Percentiles rank a stretch among this genome's conserved stretches.
These are phyloP conservation scores for Aspergillus candidus DNA, from an alignment of 2,329 filamentous ascomycete genomes.

Conservation along the genomic window DNA sequence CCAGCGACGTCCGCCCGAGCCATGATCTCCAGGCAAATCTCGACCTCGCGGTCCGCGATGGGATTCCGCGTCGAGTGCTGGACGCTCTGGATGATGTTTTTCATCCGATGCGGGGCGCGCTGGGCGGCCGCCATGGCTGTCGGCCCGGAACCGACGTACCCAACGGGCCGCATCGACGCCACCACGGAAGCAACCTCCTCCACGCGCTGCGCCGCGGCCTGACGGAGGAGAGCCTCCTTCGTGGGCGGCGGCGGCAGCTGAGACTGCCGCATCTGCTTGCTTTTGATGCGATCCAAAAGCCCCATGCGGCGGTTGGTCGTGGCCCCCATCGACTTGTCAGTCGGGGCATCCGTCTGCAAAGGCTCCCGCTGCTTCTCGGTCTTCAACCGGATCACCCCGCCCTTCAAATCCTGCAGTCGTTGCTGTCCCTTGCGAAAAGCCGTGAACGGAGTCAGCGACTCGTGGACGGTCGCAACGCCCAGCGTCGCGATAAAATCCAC, in stretches of 20 bases:
- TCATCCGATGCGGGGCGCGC: slow-evolving; percentile 61
- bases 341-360: slow-evolving; percentile 11
- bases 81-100: slow-evolving; percentile 57
- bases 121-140: slow-evolving; percentile 33
- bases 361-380: slow-evolving; percentile 25
- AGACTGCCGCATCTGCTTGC: slow-evolving; percentile 55
- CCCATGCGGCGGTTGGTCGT: slow-evolving; percentile 46
- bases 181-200: slow-evolving; percentile 64
- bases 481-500: slow-evolving; percentile 29
- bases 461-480: slow-evolving; percentile 31
- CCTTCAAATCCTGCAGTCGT: slow-evolving; percentile 36
- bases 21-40: slow-evolving; percentile 44
- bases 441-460: slow-evolving; percentile 31
- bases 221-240: slow-evolving; percentile 53
- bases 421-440: slow-evolving; percentile 36
- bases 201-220: slow-evolving; percentile 60
- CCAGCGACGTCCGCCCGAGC: slow-evolving; percentile 43
- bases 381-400: slow-evolving; percentile 33
- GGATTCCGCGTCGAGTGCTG: slow-evolving; percentile 57
- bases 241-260: slow-evolving; percentile 42
- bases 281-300: slow-evolving; percentile 68
- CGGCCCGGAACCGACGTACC: slow-evolving; percentile 26
- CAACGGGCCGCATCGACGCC: slow-evolving; percentile 50
- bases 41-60: slow-evolving; percentile 45
- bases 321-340: slow-evolving; percentile 21